Base-by-base conservation (phyloP, 2,329 filamentous ascomycete species). In the Colletotrichum ledebouriae region DNA sequence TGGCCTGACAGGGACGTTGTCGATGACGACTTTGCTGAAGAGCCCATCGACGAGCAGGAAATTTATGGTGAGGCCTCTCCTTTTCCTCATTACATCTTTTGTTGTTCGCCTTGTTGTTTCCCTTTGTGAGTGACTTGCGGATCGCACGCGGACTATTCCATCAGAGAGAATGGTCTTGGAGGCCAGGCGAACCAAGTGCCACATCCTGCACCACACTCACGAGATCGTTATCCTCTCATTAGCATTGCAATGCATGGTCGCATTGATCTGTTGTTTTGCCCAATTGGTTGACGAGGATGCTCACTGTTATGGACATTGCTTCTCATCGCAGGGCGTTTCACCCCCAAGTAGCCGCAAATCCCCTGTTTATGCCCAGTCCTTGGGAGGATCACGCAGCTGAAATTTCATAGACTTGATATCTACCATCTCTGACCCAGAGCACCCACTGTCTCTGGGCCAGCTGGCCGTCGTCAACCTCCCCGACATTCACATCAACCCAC, bases 21-120 rank as follows among this genome's bases (percentile, higher is more conserved):
- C 57, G 82, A 88, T 58, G 87, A 89, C 66, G 88, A 90, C 67
- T 85, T 89, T 56, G 82, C 84, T 1, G 85, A 90, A 41, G 94
- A 98, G 74, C 92, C 92, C 65, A 97, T 99, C 73, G 96, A 99
- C 77, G 93, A 97, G 78, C 96, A 98, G 79, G 96, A 99, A 80
- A 95, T 99, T 47, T 99, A 95, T 77, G 94, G 94, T 96, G 82
- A 71, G 59, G 47, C 47, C 53, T 64, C 60, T 34, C 17, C 20
- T 2, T 25, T 41, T 7, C 11, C 57, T 29, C 20, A 7, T 46
- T 34, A 4, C 12, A 10, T 52, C 47, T 11, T 53, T 33, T 17
- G 3, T 22, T 20, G 20, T 15, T 50, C 13, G n/a, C 46, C 17
- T 34, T 17, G 29, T 29, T 15, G 25, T 50, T 64, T 50, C 33